Base-by-base conservation (phyloP, 805 yeast species). In the Cyberlindnera mrakii region DNA sequence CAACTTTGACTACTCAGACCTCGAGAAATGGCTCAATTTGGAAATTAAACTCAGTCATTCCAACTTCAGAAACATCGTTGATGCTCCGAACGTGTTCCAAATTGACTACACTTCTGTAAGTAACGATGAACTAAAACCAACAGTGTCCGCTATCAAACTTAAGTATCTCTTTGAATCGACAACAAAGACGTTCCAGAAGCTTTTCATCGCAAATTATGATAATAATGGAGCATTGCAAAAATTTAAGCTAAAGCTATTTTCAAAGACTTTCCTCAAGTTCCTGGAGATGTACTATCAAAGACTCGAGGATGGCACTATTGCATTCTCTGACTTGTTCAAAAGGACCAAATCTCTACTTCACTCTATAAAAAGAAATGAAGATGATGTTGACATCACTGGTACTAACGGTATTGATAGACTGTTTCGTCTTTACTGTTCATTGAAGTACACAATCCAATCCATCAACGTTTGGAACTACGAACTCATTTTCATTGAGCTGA, bases 11-110 rank as follows among this genome's bases (percentile, higher is more conserved):
- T 53, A 49, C 33, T 27, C 39, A 1, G 59, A 59, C n/a, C 64
- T 70, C 39, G 70, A 68, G 32, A 59, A 60, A 15, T 73, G 82
- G 81, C 59, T 78, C 1, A 59, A 60, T 7, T 66, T 74, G 49
- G 83, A 79, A 51, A 55, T 64, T 6, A 64, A 66, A 23, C 56
- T 71, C 29, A 74, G 80, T 5, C 54, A 57, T 13, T 65, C 64
- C 33, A 70, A 78, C 48, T 74, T 70, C 41, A 59, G 62, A 4
- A 72, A 69, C 32, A 70, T 78, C 7, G 55, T 73, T 4, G 58
- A 61, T 1, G 51, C 67, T 0, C 43, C 55, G 2, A 68, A 73
- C 46, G 72, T 76, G 4, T 68, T 72, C 44, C 67, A 64, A 10
- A 68, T 78, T 18, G 75, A 78, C 42, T 60, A 59, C 39, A 76